phyloP scores from a whole-genome alignment of 2,329 filamentous ascomycete genomes.

The Talaromyces verruculosus region DNA sequence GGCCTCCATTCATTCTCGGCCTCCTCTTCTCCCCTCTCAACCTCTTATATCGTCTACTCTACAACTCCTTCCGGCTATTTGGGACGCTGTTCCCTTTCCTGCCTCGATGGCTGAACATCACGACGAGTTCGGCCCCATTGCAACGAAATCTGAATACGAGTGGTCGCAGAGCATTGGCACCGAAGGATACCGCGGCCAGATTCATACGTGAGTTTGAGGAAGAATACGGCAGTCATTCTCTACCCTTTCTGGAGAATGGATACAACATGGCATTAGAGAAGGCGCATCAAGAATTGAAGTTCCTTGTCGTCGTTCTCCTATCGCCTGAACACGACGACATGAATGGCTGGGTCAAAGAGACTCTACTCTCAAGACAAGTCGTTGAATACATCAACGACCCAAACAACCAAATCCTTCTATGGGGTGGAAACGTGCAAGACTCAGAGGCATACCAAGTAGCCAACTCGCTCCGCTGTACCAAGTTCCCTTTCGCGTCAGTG shows the following conservation, averaged over 20 bases:
- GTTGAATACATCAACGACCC: slow-evolving; percentile 71
- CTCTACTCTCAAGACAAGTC: slow-evolving; percentile 73
- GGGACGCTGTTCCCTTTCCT: slow-evolving; percentile 79
- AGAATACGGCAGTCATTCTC: slow-evolving; percentile 67
- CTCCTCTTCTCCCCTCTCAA: slow-evolving; percentile 80
- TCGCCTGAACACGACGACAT: slow-evolving; percentile 96
- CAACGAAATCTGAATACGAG: slow-evolving; percentile 57
- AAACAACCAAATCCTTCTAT: slow-evolving; percentile 77
- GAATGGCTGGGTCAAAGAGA: slow-evolving; percentile 74
- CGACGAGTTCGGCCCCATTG: slow-evolving; percentile 50
- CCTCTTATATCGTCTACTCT: slow-evolving; percentile 70
- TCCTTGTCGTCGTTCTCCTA: slow-evolving; percentile 81
- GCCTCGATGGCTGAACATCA: slow-evolving; percentile 57
- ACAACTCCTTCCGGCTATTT: slow-evolving; percentile 67
- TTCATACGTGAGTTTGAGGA: slow-evolving; percentile 95
- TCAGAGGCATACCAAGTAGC: slow-evolving; percentile 92
- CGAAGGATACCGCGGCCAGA: slow-evolving; percentile 80
- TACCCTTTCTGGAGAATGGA: slow-evolving; percentile 83
- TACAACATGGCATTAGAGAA: slow-evolving; percentile 89
- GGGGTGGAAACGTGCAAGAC: slow-evolving; percentile 91
- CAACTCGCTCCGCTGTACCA: slow-evolving; percentile 81
- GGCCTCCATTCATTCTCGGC: slow-evolving; percentile 72
- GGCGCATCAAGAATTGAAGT: slow-evolving; percentile 88
- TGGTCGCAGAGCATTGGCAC: slow-evolving; percentile 73
- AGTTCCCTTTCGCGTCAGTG: slow-evolving; percentile 85